Percentiles rank a stretch among this genome's conserved stretches.
These are phyloP conservation scores for Corynascus novoguineensis DNA, from an alignment of 495 filamentous ascomycete genomes.

Conservation along the genomic window DNA sequence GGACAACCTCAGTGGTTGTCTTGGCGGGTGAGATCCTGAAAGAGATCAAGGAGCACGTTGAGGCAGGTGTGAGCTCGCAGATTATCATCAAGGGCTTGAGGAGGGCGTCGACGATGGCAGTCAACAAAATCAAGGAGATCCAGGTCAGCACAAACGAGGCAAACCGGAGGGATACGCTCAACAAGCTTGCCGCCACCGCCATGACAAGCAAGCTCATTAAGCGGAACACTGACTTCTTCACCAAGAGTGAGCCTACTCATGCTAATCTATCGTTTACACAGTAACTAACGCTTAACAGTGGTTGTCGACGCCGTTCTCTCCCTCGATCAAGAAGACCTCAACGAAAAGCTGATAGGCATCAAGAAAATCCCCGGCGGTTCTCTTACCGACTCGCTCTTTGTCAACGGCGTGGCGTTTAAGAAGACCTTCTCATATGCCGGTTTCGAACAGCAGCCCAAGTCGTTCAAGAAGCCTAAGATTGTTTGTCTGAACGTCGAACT, in stretches of 20 bases:
- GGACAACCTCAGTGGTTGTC: slow-evolving; percentile 94
- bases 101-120: slow-evolving; percentile 82
- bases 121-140: slow-evolving; percentile 99
- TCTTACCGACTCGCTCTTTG: slow-evolving; percentile 92
- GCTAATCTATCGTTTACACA: background rate
- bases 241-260: slow-evolving; percentile 61
- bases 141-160: slow-evolving; percentile 77
- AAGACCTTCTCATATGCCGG: slow-evolving; percentile 99
- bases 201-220: slow-evolving; percentile 99
- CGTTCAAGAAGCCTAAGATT: slow-evolving; percentile 87
- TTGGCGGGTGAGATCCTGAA: slow-evolving; percentile 94
- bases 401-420: slow-evolving; percentile 98
- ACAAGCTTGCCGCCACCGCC: slow-evolving; percentile 87
- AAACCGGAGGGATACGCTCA: slow-evolving; percentile 83
- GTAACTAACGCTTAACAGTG: slow-evolving; percentile 50
- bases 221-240: slow-evolving; percentile 94
- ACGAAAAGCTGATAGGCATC: slow-evolving; percentile 95
- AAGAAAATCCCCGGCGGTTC: slow-evolving; percentile 98
- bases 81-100: slow-evolving; percentile 94
- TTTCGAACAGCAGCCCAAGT: slow-evolving; percentile 98
- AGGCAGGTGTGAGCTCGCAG: slow-evolving; percentile 95
- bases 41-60: slow-evolving; percentile 89
- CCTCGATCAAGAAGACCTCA: slow-evolving; percentile 95
- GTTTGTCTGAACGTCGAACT: slow-evolving; percentile 96
- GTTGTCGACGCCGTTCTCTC: slow-evolving; percentile 95